Conservation (phyloP, 1,284 basidiomycete genomes). For the Paramarasmius palmivorus region DNA sequence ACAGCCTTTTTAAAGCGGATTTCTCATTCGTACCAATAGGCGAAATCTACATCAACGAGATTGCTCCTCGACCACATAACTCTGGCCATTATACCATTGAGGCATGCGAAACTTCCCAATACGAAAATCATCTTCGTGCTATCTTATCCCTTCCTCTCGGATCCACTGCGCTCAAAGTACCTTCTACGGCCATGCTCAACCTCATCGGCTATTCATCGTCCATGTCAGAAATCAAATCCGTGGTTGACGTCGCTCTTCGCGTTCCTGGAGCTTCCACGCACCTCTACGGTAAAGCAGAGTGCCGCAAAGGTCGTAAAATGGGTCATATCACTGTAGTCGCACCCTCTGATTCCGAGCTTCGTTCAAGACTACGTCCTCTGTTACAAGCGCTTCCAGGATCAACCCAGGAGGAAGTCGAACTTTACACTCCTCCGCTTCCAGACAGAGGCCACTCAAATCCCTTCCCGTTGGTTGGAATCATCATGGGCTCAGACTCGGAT, state of each 20-base stretch:
- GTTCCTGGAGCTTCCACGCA: conserved; percentile 84
- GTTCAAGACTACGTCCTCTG: conserved; percentile 68
- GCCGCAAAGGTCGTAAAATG: conserved; percentile 94
- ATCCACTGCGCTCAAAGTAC: conserved; percentile 86
- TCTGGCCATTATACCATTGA: conserved; percentile 99
- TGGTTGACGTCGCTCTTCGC: conserved; percentile 56
- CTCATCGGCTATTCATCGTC: conserved; percentile 79
- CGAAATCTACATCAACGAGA: conserved; percentile 89
- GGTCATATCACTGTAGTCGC: conserved; percentile 95
- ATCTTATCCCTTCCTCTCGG: conserved; percentile 92
- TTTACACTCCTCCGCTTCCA: conserved; percentile 52
- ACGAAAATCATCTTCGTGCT: conserved; percentile 97
- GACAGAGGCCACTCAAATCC: conserved; percentile 56
- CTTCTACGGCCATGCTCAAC: conserved; percentile 93
- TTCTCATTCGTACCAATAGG: conserved; percentile 43
- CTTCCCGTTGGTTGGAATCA: conserved; percentile 87
- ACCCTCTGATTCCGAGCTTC: conserved; percentile 77
- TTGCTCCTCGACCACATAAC: conserved; percentile 98
- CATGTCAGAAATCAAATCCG: conserved; percentile 60
- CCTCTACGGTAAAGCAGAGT: conserved; percentile 92
- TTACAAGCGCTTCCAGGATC: conserved; percentile 62
- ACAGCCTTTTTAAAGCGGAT: neutral
- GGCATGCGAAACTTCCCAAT: conserved; percentile 95
- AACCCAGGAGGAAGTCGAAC: conserved; percentile 47
- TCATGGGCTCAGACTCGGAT: conserved; percentile 99